phyloP scores from a whole-genome alignment of 2,329 filamentous ascomycete genomes.

The Pseudogymnoascus sp. region DNA sequence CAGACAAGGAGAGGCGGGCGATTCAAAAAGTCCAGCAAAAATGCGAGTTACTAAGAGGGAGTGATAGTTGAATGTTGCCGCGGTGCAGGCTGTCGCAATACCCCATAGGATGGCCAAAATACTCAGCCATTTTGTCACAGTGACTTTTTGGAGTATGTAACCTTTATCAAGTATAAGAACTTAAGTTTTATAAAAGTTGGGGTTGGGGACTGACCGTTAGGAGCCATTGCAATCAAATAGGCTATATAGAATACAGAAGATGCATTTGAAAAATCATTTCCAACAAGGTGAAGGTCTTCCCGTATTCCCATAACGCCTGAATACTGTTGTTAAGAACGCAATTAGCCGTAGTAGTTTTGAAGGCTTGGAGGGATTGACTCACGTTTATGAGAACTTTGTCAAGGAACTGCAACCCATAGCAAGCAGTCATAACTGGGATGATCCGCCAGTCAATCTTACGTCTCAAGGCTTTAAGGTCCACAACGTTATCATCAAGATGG shows the following conservation, averaged over 20 bases:
- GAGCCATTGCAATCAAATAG: constrained; percentile 49
- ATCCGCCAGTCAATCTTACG: constrained; percentile 51
- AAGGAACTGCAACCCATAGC: constrained; percentile 54
- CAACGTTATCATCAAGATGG: constrained; percentile 25
- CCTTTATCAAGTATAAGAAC: constrained; percentile 28
- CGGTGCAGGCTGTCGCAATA: constrained; percentile 44
- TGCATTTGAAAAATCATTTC: constrained; percentile 55
- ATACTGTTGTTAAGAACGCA: constrained; percentile 37
- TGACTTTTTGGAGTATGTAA: constrained; percentile 50
- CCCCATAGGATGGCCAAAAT: constrained; percentile 52
- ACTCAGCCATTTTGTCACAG: constrained; percentile 52
- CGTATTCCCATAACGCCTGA: constrained; percentile 56
- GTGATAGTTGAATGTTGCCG: constrained; percentile 44
- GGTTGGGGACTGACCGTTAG: constrained; percentile 39
- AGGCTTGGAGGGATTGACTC: constrained; percentile 22
- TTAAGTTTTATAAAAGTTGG: constrained; percentile 2
- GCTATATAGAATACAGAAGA: constrained; percentile 56
- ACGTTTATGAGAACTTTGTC: constrained; percentile 58
- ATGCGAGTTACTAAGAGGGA: constrained; percentile 46
- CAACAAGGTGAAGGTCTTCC: constrained; percentile 43
- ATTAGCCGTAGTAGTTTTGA: neutral
- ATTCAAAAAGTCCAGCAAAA: constrained; percentile 53
- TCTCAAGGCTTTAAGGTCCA: constrained; percentile 39
- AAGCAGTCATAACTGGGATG: constrained; percentile 51
- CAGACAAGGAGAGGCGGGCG: constrained; percentile 49